phyloP scores from a whole-genome alignment of 495 filamentous ascomycete genomes.

The Penicillium longicatenatum region DNA sequence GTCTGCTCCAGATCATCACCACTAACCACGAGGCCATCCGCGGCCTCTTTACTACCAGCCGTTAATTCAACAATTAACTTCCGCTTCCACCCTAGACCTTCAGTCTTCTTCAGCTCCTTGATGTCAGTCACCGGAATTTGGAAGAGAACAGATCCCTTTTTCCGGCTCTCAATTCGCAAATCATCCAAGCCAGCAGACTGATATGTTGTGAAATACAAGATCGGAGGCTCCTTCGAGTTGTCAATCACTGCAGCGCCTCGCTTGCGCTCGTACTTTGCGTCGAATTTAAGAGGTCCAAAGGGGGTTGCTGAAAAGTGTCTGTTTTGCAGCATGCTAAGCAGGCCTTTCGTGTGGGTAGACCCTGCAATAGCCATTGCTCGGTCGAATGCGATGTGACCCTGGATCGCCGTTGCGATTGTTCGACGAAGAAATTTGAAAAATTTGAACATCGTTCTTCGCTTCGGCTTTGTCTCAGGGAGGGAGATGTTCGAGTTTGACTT shows the following conservation, averaged over 20 bases:
- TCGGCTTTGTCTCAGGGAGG: slow-evolving; percentile 27
- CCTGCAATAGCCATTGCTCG: slow-evolving; percentile 67
- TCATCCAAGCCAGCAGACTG: slow-evolving; percentile 33
- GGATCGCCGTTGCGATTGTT: slow-evolving; percentile 65
- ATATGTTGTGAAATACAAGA: slow-evolving; percentile 53
- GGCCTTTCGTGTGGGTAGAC: slow-evolving; percentile 64
- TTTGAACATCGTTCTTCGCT: slow-evolving; percentile 50
- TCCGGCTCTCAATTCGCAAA: slow-evolving; percentile 44
- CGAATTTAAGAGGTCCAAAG: slow-evolving; percentile 75
- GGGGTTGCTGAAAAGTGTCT: slow-evolving; percentile 39
- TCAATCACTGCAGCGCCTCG: slow-evolving; percentile 73
- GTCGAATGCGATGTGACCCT: slow-evolving; percentile 70
- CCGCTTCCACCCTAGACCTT: slow-evolving; percentile 85
- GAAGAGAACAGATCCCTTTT: slow-evolving; percentile 41
- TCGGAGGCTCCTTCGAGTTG: slow-evolving; percentile 49
- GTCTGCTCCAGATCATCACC: slow-evolving; percentile 51
- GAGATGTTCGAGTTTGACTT: slow-evolving; percentile 1
- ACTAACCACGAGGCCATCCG: slow-evolving; percentile 74
- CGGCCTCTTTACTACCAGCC: slow-evolving; percentile 68
- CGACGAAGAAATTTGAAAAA: slow-evolving; percentile 70
- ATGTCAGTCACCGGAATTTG: slow-evolving; percentile 59
- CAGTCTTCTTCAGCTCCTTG: slow-evolving; percentile 74
- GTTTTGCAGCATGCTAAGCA: slow-evolving; percentile 67
- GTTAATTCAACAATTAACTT: slow-evolving; percentile 86
- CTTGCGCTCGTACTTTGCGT: slow-evolving; percentile 67